Evolutionary conservation across 768 basidiomycete genomes (phyloP), one percentile per base, ranked within the genome.

Genomic region (Amanita brunnescens): DNA sequence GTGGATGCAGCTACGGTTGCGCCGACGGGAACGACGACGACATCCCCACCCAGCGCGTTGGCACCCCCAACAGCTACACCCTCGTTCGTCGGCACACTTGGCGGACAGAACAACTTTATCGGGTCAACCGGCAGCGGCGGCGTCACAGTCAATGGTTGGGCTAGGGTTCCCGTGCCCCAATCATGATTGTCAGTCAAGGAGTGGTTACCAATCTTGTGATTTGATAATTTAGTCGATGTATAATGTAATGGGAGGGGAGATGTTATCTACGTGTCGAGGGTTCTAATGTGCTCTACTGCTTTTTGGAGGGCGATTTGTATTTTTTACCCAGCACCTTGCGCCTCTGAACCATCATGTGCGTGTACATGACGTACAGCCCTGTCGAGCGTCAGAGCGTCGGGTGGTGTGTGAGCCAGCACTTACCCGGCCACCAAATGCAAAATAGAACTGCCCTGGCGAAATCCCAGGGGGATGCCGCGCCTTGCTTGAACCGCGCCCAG

Each of bases 401-500:
- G n/a, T n/a, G n/a, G n/a, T n/a, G n/a, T n/a, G n/a, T n/a, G n/a
- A n/a, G n/a, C n/a, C n/a, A n/a, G n/a, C n/a, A 65, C 64, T 37
- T 55, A 95, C 94, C 81, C 40, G 91, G 91, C 79, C 90, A 91
- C 94, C 95, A 97, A 32, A 83, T 72, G 10, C 77, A 52, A 67
- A 94, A 90, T 57, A 93, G 66, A 0, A 63, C 64, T n/a, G 35
- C 12, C 40, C 1, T 74, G 76, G 8, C 83, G 77, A 53, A 75
- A 56, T 54, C 78, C 79, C 40, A 51, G 1, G 44, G 6, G n/a
- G 50, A 30, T 33, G 29, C 14, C 5, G n/a, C 20, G 6, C 72
- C 73, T 76, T 54, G 64, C 76, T 33, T 62, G 75, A 48, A 71
- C 56, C 8, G 70, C 70, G 70, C 67, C 5, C 71, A 70, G 24